Evolutionary conservation across 257 asterid species (phyloP), one percentile per base, ranked within the genome.

Genomic region (Anisodus acutangulus): DNA sequence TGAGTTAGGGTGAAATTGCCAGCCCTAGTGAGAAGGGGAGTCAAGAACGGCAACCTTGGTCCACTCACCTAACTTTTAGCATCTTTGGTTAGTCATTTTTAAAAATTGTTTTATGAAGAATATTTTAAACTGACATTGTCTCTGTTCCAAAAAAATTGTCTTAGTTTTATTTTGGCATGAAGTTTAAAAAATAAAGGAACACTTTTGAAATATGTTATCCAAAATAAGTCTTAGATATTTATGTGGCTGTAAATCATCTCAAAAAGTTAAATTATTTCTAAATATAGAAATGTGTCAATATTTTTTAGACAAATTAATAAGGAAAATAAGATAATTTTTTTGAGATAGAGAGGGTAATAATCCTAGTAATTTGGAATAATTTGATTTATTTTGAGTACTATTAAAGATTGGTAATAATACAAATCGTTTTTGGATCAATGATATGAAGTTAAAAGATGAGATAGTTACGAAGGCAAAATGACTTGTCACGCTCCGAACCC

Each of bases 41-140:
- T 69, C 78, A 41, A 16, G 15, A 41, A 11, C 41, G 78, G 78
- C 78, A 41, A 22, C 78, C 15, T 69, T 41, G 78, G 35, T 69
- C 54, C 31, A 69, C 54, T 41, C 78, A 69, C 54, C 78, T 3
- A 69, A 69, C 54, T 69, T 17, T 39, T 3, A 3, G 78, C 26
- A 69, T 39, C 6, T 39, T 17, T 16, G 78, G 54, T 16, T 8
- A 41, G 78, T 69, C 55, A 41, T 43, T 41, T 37, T 17, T 3
- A 17, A 16, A 9, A 70, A 35, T 70, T 8, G 16, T 8, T 4
- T 43, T 17, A 4, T 16, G 35, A 69, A 45, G 7, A 70, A 70
- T n/a, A 8, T 45, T 69, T 45, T 69, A 62, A 63, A 22, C 22
- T 63, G 69, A 63, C 2, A 31, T 1, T 31, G 2, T 1, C 35